Evolutionary conservation across 495 filamentous ascomycete genomes (phyloP).

Genomic region (Neurospora sp.): DNA sequence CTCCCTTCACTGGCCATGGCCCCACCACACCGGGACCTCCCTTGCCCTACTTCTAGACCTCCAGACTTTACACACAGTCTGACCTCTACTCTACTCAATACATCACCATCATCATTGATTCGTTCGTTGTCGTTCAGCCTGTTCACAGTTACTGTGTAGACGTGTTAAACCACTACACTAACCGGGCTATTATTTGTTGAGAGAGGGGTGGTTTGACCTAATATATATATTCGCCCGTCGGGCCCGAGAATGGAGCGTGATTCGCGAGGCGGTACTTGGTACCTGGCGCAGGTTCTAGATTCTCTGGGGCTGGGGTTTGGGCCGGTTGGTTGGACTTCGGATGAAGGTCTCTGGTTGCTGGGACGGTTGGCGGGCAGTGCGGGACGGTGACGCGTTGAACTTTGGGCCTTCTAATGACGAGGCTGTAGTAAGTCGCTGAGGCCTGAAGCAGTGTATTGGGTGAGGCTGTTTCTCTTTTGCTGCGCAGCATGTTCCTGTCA

Average conservation of each 20-base stretch:
- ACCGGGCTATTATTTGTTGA: not conserved
- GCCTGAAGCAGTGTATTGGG: not conserved
- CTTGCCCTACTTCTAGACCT: not conserved
- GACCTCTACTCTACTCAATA: too few relatives aligned
- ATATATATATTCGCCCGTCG: not conserved
- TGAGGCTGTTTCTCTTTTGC: not conserved
- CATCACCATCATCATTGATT: too few relatives aligned
- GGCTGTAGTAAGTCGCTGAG: not conserved
- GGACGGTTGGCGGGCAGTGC: not conserved
- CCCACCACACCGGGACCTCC: too few relatives aligned
- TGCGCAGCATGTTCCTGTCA: too few relatives aligned
- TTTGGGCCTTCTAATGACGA: not conserved
- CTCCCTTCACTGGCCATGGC: too few relatives aligned
- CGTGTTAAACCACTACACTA: not conserved
- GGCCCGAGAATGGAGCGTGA: not conserved
- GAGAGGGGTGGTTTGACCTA: not conserved
- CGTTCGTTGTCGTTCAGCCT: too few relatives aligned
- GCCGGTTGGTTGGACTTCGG: not conserved
- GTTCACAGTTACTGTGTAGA: not conserved
- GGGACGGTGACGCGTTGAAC: not conserved
- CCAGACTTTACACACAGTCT: too few relatives aligned
- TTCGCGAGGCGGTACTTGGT: not conserved
- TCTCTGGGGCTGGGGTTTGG: not conserved
- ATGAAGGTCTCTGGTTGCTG: not conserved
- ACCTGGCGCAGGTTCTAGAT: not conserved